Evolutionary conservation across 2,329 filamentous ascomycete genomes (phyloP).

Genomic region (Venturia asperata): DNA sequence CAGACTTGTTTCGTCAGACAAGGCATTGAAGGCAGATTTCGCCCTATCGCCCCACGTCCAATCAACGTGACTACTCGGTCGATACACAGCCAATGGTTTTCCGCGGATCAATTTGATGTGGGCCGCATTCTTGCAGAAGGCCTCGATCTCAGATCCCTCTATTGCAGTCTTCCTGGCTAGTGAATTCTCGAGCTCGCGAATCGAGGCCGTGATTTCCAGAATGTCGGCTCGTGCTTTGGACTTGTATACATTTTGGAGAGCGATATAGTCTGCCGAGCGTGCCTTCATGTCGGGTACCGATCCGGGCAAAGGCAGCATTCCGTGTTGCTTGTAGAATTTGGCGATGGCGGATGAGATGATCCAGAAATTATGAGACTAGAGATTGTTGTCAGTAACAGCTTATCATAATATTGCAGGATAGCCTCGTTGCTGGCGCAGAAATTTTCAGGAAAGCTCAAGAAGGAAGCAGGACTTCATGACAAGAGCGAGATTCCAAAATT

Average conservation of each 20-base stretch:
- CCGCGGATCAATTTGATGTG: conserved; percentile 83
- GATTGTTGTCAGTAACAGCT: background rate
- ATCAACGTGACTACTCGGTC: conserved; percentile 34
- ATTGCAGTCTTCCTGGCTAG: conserved; percentile 46
- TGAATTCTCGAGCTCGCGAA: conserved; percentile 49
- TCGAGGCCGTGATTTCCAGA: conserved; percentile 62
- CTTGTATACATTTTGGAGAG: conserved; percentile 90
- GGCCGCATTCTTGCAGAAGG: conserved; percentile 91
- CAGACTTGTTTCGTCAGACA: conserved; percentile 40
- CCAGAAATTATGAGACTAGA: conserved; percentile 67
- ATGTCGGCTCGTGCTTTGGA: conserved; percentile 72
- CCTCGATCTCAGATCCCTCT: conserved; percentile 68
- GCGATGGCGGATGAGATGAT: conserved; percentile 74
- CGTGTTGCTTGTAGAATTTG: conserved; percentile 65
- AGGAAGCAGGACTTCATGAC: background rate
- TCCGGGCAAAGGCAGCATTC: conserved; percentile 73
- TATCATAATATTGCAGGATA: background rate
- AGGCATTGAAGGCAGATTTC: conserved; percentile 39
- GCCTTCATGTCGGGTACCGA: conserved; percentile 97
- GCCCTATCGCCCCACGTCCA: conserved; percentile 42
- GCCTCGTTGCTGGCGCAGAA: too few relatives aligned
- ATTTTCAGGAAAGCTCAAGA: background rate
- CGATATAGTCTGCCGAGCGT: conserved; percentile 79
- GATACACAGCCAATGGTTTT: conserved; percentile 44
- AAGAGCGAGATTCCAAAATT: background rate